phyloP scores from a whole-genome alignment of 2,329 filamentous ascomycete genomes.

The Colletotrichum abscissum region DNA sequence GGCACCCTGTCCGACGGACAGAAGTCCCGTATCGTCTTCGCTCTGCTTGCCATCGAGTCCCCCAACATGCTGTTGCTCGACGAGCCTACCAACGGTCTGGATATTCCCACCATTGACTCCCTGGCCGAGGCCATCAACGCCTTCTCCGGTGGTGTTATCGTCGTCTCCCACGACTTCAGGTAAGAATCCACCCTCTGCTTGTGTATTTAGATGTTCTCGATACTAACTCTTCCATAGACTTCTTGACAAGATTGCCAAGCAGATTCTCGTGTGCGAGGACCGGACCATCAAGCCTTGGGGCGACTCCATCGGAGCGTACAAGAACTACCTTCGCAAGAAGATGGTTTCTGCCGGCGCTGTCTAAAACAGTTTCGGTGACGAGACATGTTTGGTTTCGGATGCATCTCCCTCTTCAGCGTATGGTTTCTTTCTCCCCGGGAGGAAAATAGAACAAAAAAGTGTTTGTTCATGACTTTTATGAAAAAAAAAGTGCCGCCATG shows the following conservation, averaged over 20 bases:
- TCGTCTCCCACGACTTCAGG: slow-evolving; percentile 99
- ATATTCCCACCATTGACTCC: slow-evolving; percentile 98
- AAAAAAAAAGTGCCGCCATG: slow-evolving; percentile 5
- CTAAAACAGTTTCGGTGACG: slow-evolving; percentile 57
- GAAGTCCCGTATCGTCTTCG: slow-evolving; percentile 98
- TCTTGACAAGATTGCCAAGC: slow-evolving; percentile 99
- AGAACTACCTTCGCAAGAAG: slow-evolving; percentile 99
- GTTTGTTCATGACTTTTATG: slow-evolving; percentile 17
- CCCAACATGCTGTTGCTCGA: slow-evolving; percentile 99
- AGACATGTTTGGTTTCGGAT: background rate
- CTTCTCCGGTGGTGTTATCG: slow-evolving; percentile 95
- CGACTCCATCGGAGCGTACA: slow-evolving; percentile 92
- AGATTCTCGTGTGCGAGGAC: slow-evolving; percentile 99
- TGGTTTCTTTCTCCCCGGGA: background rate
- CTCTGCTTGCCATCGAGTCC: slow-evolving; percentile 90
- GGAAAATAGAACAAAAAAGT: slow-evolving; percentile 1
- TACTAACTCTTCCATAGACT: slow-evolving; percentile 66
- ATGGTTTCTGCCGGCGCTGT: slow-evolving; percentile 92
- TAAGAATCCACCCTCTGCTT: slow-evolving; percentile 53
- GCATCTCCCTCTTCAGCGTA: slow-evolving; percentile 5
- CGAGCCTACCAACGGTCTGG: slow-evolving; percentile 98
- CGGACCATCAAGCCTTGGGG: slow-evolving; percentile 92
- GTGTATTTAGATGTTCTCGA: background rate
- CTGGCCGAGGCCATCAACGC: slow-evolving; percentile 97
- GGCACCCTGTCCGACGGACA: slow-evolving; percentile 97